Conservation (phyloP, 164 flowering plant genomes). For the Dillenia turbinata region DNA sequence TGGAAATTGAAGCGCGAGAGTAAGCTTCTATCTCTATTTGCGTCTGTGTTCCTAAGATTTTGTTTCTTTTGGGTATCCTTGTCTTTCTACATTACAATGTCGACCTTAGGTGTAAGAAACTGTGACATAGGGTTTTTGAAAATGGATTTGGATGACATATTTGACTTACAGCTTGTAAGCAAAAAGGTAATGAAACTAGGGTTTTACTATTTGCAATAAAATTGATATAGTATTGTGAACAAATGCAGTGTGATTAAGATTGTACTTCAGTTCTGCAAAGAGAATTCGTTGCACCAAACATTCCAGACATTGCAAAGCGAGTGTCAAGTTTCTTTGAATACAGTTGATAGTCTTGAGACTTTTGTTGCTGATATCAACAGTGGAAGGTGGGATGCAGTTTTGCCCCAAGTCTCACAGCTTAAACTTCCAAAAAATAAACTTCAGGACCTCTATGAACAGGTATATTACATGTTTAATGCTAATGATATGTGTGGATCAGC, state of each 20-base stretch:
- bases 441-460: conserved; percentile 98
- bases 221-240: background rate
- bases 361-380: conserved; percentile 89
- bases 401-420: conserved; percentile 94
- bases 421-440: conserved; percentile 93
- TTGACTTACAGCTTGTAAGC: background rate
- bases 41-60: background rate
- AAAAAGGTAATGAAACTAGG: background rate
- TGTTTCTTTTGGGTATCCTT: background rate
- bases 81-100: background rate
- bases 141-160: background rate
- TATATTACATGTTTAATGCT: conserved; percentile 9
- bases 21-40: conserved; percentile 19
- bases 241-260: conserved; percentile 87
- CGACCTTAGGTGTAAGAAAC: background rate
- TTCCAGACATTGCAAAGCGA: conserved; percentile 89
- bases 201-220: background rate
- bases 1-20: conserved; percentile 96
- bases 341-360: conserved; percentile 93
- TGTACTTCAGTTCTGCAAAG: conserved; percentile 98
- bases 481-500: too few species aligned
- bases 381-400: conserved; percentile 95
- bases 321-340: conserved; percentile 96
- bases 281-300: conserved; percentile 87
- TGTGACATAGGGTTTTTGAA: too few species aligned